phyloP scores from a whole-genome alignment of 2,329 filamentous ascomycete species.

The Fusarium heterosporum region DNA sequence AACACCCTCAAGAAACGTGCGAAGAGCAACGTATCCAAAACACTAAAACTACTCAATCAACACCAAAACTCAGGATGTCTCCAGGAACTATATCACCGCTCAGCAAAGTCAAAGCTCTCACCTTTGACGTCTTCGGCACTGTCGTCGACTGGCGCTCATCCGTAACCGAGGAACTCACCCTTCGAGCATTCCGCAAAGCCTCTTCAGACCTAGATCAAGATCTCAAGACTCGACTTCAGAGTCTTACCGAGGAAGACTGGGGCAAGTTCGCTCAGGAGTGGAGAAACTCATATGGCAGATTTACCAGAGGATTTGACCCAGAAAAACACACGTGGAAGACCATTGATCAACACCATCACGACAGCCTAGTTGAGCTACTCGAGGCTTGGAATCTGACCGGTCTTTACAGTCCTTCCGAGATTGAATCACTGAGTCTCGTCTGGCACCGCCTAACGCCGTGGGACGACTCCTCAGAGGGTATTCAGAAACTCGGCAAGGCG shows the following conservation, averaged over 20 bases:
- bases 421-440: slow-evolving; percentile 71
- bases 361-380: slow-evolving; percentile 71
- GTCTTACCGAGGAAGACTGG: slow-evolving; percentile 70
- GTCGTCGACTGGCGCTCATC: slow-evolving; percentile 81
- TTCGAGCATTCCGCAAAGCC: slow-evolving; percentile 61
- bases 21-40: not conserved
- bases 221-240: slow-evolving; percentile 60
- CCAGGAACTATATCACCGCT: slow-evolving; percentile 45
- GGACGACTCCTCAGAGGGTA: slow-evolving; percentile 69
- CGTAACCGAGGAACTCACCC: slow-evolving; percentile 69
- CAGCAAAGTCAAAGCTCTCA: slow-evolving; percentile 65
- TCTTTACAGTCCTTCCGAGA: slow-evolving; percentile 71
- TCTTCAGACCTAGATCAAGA: slow-evolving; percentile 61
- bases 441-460: slow-evolving; percentile 82
- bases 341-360: slow-evolving; percentile 77
- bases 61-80: slow-evolving; percentile 36
- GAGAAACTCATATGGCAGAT: slow-evolving; percentile 72
- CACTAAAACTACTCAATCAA: not conserved
- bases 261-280: slow-evolving; percentile 75
- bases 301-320: slow-evolving; percentile 66
- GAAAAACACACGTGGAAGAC: slow-evolving; percentile 69
- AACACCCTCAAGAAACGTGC: not conserved
- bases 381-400: slow-evolving; percentile 64
- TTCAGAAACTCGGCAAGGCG: slow-evolving; percentile 61
- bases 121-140: slow-evolving; percentile 84